Evolutionary conservation across 208 protist genomes (phyloP), one percentile per base, ranked within the genome.

Genomic region (Acanthamoeba lenticulata): DNA sequence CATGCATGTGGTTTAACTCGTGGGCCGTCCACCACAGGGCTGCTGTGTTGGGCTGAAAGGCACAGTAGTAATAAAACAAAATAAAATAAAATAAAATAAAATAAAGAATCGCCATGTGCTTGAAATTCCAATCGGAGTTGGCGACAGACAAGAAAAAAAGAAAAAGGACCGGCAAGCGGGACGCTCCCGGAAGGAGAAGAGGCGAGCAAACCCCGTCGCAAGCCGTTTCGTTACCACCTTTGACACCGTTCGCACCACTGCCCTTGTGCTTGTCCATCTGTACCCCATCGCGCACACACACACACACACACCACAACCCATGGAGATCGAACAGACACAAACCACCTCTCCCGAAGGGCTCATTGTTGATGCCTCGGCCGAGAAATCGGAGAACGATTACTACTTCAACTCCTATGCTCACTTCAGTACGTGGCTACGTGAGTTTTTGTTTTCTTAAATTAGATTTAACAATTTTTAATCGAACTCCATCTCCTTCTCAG

Each of bases 331-430:
- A 44, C 83, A 42, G 49, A 90, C 83, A 34, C 38, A 45, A n/a
- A 83, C 74, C 24, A 83, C 74, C 38, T 57, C 38, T 34, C 27
- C 24, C 38, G 52, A 52, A 7, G 83, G 49, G 6, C 45, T 69
- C 36, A 90, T 90, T 3, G 83, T 69, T 19, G 83, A 90, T 32
- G 42, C 45, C n/a, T 90, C 83, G 29, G 83, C 45, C n/a, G 83
- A 57, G 47, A 90, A 90, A 40, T 90, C 55, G 83, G 49, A 69
- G 83, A 90, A 90, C 47, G 97, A 98, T 60, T 98, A 98, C 83
- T 98, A 98, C 86, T 98, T 97, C 65, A 96, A 97, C 85, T 97
- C 96, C 17, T 98, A 98, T 57, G 92, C 96, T 27, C 97, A 97
- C 92, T 97, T 98, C 74, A 93, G 95, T 95, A 93, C 40, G 94